Conservation (phyloP, 805 yeast species). For the Kazachstania martiniae region DNA sequence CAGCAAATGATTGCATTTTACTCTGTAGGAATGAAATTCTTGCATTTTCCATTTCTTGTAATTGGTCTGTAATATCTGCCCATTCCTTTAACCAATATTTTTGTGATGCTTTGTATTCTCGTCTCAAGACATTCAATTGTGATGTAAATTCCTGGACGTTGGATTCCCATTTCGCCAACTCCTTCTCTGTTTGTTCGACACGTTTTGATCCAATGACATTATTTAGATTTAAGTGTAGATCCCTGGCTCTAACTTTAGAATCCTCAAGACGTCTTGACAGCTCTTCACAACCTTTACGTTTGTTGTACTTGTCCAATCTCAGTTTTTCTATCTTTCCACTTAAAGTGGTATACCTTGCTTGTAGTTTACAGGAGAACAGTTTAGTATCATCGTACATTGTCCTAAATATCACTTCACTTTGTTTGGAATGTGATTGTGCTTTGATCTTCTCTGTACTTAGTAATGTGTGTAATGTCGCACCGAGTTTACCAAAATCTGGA, state of each 20-base stretch:
- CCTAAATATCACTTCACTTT: constrained; percentile 19
- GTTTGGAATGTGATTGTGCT: constrained; percentile 24
- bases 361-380: constrained; percentile 16
- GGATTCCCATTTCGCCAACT: constrained; percentile 23
- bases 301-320: constrained; percentile 20
- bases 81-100: constrained; percentile 27
- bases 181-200: constrained; percentile 19
- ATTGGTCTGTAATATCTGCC: constrained; percentile 16
- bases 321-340: constrained; percentile 23
- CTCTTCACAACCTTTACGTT: constrained; percentile 21
- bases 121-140: constrained; percentile 21
- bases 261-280: constrained; percentile 18
- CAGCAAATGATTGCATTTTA: constrained; percentile 20
- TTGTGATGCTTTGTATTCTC: constrained; percentile 25
- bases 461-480: constrained; percentile 9
- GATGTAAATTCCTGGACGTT: constrained; percentile 15
- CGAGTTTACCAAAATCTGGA: constrained; percentile 24
- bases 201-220: constrained; percentile 23
- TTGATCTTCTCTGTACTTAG: constrained; percentile 15
- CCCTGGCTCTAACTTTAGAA: constrained; percentile 18
- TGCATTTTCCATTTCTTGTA: constrained; percentile 23
- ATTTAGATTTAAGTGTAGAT: constrained; percentile 21
- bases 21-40: constrained; percentile 22
- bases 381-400: constrained; percentile 18
- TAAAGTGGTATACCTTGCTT: constrained; percentile 20